A percentile compares a stretch with the other conserved stretches of the same genome.
Conservation (phyloP, 2,329 filamentous ascomycete genomes). For the Fusarium algeriense region DNA sequence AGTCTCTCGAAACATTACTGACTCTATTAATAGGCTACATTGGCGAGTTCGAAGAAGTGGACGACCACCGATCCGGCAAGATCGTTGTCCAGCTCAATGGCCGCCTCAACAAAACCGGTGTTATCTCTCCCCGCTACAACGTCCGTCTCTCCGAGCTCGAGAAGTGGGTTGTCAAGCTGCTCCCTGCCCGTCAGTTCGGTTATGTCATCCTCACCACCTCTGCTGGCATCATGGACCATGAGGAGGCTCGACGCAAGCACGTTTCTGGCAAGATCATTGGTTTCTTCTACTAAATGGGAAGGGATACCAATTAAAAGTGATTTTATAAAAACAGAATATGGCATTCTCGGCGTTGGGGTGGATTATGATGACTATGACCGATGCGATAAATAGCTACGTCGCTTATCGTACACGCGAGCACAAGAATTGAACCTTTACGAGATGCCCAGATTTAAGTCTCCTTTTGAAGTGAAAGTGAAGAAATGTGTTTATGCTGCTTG, state of each 20-base stretch:
- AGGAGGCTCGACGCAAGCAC: slow-evolving; percentile 99
- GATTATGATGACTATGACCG: slow-evolving; percentile 54
- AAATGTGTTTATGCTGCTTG: not conserved
- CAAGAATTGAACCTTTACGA: slow-evolving; percentile 53
- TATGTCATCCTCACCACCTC: slow-evolving; percentile 99
- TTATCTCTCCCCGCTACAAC: slow-evolving; percentile 99
- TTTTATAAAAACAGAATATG: slow-evolving; percentile 37
- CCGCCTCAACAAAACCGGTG: slow-evolving; percentile 98
- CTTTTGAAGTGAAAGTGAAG: slow-evolving; percentile 12
- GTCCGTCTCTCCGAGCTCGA: slow-evolving; percentile 96
- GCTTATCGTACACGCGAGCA: slow-evolving; percentile 52
- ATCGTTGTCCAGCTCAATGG: slow-evolving; percentile 99
- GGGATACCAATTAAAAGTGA: slow-evolving; percentile 47
- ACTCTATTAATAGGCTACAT: slow-evolving; percentile 84
- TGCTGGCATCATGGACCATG: slow-evolving; percentile 99
- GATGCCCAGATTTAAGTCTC: slow-evolving; percentile 44
- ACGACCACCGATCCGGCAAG: slow-evolving; percentile 99
- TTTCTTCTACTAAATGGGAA: slow-evolving; percentile 89
- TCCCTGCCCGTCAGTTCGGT: slow-evolving; percentile 99
- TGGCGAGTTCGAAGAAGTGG: slow-evolving; percentile 99
- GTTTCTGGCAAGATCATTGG: slow-evolving; percentile 99
- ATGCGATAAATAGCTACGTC: slow-evolving; percentile 51
- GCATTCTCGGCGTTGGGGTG: slow-evolving; percentile 55
- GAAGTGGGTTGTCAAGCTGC: slow-evolving; percentile 99
- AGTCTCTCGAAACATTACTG: slow-evolving; percentile 90